Evolutionary conservation across 345 rosid genomes (phyloP), one percentile per base, ranked within the genome.

Genomic region (Conringia planisiliqua): DNA sequence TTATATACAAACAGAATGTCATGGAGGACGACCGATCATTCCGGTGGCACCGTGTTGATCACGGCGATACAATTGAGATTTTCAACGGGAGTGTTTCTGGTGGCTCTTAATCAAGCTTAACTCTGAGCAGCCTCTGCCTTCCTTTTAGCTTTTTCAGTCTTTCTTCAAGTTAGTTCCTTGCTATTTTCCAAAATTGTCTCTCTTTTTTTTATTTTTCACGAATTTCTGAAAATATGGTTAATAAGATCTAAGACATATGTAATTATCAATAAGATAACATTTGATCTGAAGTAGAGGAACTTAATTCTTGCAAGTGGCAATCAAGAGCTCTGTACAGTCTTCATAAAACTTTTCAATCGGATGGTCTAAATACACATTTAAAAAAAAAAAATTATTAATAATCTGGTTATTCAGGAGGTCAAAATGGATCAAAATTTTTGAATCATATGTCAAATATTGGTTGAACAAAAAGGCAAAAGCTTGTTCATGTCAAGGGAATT

Each of bases 11-110:
- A 58, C 91, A 87, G 78, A 84, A 86, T 40, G 90, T 91, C 10
- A 87, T 91, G 98, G 96, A 90, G 5, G 97, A 91, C 26, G 91
- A 91, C 52, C 65, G 82, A 62, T 88, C 97, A 1, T 94, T 89
- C 66, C 59, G 90, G 58, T 91, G 96, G 96, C 92, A 94, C 78
- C 81, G 78, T 59, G 94, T 89, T 44, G 58, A 57, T 1, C 84
- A 83, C 6, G 94, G 90, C 5, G 93, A 93, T 29, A 84, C 84
- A 0, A 82, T 93, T 9, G 97, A 93, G 88, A 84, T 91, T 46
- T 89, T 87, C 22, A 72, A 38, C 6, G 62, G 76, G 26, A 72
- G 52, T 50, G 76, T 72, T 72, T 72, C 68, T 1, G 76, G 68
- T 50, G 76, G 76, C 52, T 72, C 76, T 38, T 68, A 51, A 40